Percentiles rank a stretch among this genome's conserved stretches.
phyloP scores from a whole-genome alignment of 352 stramenopile species.

The Aphanomyces stellatus region DNA sequence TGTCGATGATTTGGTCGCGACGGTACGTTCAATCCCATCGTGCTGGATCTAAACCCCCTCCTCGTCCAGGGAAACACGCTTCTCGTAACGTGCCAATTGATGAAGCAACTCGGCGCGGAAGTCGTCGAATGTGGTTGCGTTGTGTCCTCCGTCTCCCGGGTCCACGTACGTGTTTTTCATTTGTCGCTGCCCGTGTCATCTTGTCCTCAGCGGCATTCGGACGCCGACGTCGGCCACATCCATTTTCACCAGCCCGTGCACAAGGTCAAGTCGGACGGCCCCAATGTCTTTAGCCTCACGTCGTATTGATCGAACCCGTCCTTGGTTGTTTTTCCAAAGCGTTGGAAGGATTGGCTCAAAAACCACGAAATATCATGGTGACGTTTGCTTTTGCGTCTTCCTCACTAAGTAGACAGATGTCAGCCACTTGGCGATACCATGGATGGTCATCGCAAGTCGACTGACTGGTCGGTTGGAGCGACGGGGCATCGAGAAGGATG shows the following conservation, averaged over 20 bases:
- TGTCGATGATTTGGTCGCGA: conserved; percentile 73
- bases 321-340: no score
- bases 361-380: no score
- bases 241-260: conserved; percentile 15
- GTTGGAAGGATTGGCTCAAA: no score
- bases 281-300: conserved; percentile 17
- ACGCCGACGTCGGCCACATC: neutral
- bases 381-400: no score
- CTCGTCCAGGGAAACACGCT: conserved; percentile 56
- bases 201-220: conserved; percentile 3
- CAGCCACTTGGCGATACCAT: no score
- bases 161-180: neutral
- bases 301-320: no score
- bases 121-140: conserved; percentile 77
- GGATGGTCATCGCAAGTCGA: no score
- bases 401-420: no score
- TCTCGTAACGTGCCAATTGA: conserved; percentile 69
- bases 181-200: neutral
- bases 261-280: conserved; percentile 10
- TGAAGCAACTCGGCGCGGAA: conserved; percentile 52
- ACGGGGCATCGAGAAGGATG: no score
- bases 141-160: conserved; percentile 13
- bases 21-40: conserved; percentile 27
- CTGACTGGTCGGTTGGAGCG: no score
- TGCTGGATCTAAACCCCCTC: neutral